These are phyloP conservation scores for Madurella mycetomatis DNA, from an alignment of 2,329 filamentous ascomycete genomes.

Conservation along the genomic window DNA sequence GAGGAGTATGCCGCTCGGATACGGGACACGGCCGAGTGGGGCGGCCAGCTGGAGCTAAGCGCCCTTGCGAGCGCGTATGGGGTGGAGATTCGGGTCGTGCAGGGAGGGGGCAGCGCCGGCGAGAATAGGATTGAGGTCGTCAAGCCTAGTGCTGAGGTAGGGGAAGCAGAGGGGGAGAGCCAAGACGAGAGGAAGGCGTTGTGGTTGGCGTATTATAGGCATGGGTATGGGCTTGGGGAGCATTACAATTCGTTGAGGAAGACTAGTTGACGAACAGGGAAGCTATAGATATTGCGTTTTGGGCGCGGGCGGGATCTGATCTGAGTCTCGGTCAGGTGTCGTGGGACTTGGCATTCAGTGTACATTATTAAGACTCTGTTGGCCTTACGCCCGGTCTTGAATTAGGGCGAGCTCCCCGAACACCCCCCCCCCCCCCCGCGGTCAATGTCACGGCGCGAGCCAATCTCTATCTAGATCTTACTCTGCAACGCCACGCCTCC, in stretches of 20 bases:
- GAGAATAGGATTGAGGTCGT: conserved; percentile 67
- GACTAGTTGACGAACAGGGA: not conserved
- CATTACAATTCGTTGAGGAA: conserved; percentile 85
- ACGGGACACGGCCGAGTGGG: conserved; percentile 88
- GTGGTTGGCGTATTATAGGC: conserved; percentile 93
- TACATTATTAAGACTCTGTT: no score
- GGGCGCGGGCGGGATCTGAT: no score
- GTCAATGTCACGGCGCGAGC: not conserved
- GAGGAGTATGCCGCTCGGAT: conserved; percentile 71
- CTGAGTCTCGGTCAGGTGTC: no score
- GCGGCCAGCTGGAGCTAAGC: conserved; percentile 83
- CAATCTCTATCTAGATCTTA: conserved; percentile 37
- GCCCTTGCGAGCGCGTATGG: conserved; percentile 78
- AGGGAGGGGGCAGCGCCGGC: conserved; percentile 54
- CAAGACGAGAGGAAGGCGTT: conserved; percentile 54
- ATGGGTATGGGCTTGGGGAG: conserved; percentile 90
- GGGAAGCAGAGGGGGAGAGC: conserved; percentile 31
- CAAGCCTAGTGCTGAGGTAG: conserved; percentile 32
- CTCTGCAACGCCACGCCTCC: conserved; percentile 47
- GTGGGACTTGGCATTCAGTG: no score
- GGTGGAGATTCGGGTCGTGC: conserved; percentile 77
- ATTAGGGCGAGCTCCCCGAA: no score
- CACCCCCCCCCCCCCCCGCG: no score
- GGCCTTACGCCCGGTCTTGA: no score
- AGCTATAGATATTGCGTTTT: not conserved